Conservation (phyloP, 768 basidiomycete species). For the Coprinopsis sp. region DNA sequence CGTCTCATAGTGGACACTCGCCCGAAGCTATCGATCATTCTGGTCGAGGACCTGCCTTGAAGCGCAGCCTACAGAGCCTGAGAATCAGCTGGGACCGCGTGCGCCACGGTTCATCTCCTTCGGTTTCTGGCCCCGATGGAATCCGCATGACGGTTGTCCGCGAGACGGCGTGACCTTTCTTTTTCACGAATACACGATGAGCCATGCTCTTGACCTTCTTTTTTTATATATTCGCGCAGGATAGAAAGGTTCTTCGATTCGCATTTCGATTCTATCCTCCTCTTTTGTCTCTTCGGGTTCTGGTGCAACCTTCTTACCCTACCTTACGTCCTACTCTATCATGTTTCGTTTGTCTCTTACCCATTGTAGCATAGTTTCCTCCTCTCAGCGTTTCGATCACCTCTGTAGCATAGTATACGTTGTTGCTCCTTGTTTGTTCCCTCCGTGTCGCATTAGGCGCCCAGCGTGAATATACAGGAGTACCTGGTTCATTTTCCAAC, state of each 20-base stretch:
- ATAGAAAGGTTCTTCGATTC: not conserved
- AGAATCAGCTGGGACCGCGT: slow-evolving; percentile 22
- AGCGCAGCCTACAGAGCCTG: slow-evolving; percentile 24
- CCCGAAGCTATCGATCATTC: slow-evolving; percentile 5
- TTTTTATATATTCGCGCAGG: slow-evolving; percentile 12
- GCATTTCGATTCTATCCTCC: slow-evolving; percentile 1
- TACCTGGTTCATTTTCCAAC: too few relatives aligned
- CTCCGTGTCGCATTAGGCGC: not conserved
- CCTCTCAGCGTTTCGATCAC: not conserved
- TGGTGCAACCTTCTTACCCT: slow-evolving; percentile 7
- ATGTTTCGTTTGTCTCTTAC: not conserved
- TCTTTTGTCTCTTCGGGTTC: slow-evolving; percentile 7
- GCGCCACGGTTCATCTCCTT: slow-evolving; percentile 10
- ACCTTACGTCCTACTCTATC: not conserved
- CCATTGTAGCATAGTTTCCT: slow-evolving; percentile 1
- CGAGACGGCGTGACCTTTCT: slow-evolving; percentile 37
- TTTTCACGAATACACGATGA: too few relatives aligned
- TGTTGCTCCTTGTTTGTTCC: not conserved
- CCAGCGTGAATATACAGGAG: too few relatives aligned
- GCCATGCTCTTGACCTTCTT: slow-evolving; percentile 3
- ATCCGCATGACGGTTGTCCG: slow-evolving; percentile 43
- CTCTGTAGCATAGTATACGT: slow-evolving; percentile 5
- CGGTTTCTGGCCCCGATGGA: slow-evolving; percentile 23
- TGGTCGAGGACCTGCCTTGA: slow-evolving; percentile 10
- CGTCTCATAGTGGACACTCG: slow-evolving; percentile 11